A percentile compares a stretch with the other conserved stretches of the same genome.
Conservation (phyloP, 2,329 filamentous ascomycete genomes). For the Chaetomium sp. region DNA sequence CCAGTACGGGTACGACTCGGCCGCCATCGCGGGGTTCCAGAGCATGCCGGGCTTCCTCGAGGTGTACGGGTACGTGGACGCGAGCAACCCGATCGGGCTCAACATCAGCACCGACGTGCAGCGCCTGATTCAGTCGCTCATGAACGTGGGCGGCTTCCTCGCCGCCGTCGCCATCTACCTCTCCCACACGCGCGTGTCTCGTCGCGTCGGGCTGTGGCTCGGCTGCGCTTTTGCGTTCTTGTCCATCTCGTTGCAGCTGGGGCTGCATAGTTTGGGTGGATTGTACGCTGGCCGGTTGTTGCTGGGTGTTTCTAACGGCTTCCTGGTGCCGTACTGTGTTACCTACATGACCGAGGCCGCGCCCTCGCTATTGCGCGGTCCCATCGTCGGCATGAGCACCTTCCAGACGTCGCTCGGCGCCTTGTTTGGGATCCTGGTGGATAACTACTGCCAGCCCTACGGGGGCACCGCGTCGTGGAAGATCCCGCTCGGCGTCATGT, state of each 20-base stretch:
- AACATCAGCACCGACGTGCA: slow-evolving; percentile 40
- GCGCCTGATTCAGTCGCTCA: slow-evolving; percentile 42
- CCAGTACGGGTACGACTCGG: slow-evolving; percentile 48
- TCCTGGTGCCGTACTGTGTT: slow-evolving; percentile 50
- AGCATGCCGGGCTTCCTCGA: slow-evolving; percentile 44
- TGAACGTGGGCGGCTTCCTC: slow-evolving; percentile 43
- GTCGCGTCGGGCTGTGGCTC: slow-evolving; percentile 48
- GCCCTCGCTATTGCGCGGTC: slow-evolving; percentile 29
- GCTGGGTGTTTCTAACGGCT: slow-evolving; percentile 56
- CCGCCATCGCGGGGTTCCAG: slow-evolving; percentile 46
- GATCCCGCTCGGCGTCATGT: slow-evolving; percentile 45
- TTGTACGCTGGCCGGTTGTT: slow-evolving; percentile 55
- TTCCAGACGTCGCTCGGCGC: slow-evolving; percentile 33
- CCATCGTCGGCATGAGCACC: slow-evolving; percentile 33
- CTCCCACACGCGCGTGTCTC: slow-evolving; percentile 43
- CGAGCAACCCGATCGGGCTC: slow-evolving; percentile 37
- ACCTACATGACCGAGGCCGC: slow-evolving; percentile 35
- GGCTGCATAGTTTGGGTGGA: slow-evolving; percentile 49
- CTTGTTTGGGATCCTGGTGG: slow-evolving; percentile 53
- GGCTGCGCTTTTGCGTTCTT: slow-evolving; percentile 50
- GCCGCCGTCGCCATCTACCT: slow-evolving; percentile 40
- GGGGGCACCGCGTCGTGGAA: slow-evolving; percentile 42
- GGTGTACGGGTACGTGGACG: slow-evolving; percentile 33
- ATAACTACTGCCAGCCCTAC: slow-evolving; percentile 49
- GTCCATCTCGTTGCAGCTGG: slow-evolving; percentile 57